phyloP scores from a whole-genome alignment of 202 grass and related monocot species.

The Cymbopogon flexuosus region DNA sequence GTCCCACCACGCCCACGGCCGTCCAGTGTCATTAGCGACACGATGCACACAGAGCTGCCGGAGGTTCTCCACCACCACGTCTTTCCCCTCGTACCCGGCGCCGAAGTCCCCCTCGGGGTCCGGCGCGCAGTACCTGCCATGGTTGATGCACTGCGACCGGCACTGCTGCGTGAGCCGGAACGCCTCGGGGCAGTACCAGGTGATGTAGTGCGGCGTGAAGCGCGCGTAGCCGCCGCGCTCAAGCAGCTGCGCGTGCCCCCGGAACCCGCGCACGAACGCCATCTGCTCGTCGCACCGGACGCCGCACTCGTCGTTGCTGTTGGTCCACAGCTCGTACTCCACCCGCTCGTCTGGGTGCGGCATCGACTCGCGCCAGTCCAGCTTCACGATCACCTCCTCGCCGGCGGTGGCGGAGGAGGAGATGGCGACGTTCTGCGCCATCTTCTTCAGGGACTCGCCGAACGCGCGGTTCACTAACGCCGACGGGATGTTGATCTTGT shows the following conservation, averaged over 20 bases:
- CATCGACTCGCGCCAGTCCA: conserved; percentile 94
- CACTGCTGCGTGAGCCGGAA: conserved; percentile 62
- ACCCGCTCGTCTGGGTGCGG: conserved; percentile 85
- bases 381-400: conserved; percentile 63
- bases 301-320: conserved; percentile 96
- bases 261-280: conserved; percentile 61
- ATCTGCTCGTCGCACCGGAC: conserved; percentile 64
- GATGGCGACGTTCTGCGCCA: background rate
- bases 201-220: conserved; percentile 96
- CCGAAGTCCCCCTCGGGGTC: conserved; percentile 76
- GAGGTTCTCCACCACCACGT: conserved; percentile 83
- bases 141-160: conserved; percentile 87
- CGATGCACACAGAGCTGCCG: conserved; percentile 71
- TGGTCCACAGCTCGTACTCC: conserved; percentile 95
- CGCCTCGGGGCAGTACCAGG: conserved; percentile 79
- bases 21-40: conserved; percentile 61
- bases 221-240: conserved; percentile 62
- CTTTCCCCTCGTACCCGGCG: conserved; percentile 69
- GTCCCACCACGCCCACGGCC: conserved; percentile 80
- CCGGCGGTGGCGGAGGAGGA: background rate
- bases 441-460: conserved; percentile 41
- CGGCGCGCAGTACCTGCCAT: conserved; percentile 73
- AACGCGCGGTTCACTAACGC: conserved; percentile 65
- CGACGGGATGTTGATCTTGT: conserved; percentile 84
- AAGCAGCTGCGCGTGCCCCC: conserved; percentile 71